Evolutionary conservation across 1,284 basidiomycete species (phyloP).

Genomic region (Sutorius eximius): DNA sequence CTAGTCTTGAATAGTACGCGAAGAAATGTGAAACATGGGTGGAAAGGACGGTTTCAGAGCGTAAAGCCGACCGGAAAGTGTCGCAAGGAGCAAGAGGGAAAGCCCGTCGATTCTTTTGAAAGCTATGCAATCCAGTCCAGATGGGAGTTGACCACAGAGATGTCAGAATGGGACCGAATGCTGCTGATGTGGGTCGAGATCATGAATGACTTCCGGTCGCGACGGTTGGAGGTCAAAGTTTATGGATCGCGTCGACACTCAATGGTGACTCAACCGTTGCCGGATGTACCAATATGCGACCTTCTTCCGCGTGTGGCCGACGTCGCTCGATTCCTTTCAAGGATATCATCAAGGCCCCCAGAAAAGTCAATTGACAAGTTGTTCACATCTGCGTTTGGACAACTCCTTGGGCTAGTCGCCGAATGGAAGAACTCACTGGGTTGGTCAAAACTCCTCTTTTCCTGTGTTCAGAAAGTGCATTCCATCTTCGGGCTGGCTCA

Average conservation of each 20-base stretch:
- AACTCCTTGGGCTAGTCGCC: neutral
- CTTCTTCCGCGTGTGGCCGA: neutral
- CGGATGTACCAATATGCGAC: neutral
- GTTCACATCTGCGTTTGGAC: neutral
- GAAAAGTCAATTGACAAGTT: neutral
- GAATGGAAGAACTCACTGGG: neutral
- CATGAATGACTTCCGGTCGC: neutral
- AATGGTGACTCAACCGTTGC: neutral
- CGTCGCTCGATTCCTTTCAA: neutral
- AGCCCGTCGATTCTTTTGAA: neutral
- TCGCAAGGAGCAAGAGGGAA: neutral
- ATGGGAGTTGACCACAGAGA: neutral
- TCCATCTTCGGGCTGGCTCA: neutral
- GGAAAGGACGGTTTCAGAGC: neutral
- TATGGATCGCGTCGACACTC: neutral
- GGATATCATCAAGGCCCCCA: slow-evolving; percentile 2
- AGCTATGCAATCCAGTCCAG: neutral
- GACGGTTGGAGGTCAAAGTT: neutral
- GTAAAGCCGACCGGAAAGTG: neutral
- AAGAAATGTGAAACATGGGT: neutral
- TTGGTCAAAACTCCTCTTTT: neutral
- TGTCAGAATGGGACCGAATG: neutral
- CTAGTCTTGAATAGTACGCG: neutral
- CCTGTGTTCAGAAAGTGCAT: neutral
- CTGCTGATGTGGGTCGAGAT: neutral